Conservation (phyloP, 2,329 filamentous ascomycete species). For the Alternaria sp. region DNA sequence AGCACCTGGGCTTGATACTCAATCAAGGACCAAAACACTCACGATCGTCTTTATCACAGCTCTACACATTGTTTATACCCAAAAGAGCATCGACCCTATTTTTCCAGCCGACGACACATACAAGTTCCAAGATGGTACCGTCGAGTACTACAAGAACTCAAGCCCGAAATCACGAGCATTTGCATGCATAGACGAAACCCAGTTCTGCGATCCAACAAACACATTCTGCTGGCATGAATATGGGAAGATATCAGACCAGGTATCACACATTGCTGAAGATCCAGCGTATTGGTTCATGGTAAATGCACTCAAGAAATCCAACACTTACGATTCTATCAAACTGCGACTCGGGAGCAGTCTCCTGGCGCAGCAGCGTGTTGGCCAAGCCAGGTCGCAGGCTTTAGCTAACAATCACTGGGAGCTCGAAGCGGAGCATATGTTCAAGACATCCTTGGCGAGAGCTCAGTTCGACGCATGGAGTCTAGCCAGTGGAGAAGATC, state of each 20-base stretch:
- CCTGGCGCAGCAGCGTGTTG: neutral
- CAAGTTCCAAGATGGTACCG: neutral
- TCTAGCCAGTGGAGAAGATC: slow-evolving; percentile 10
- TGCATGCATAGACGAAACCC: neutral
- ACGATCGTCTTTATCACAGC: neutral
- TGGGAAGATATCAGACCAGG: neutral
- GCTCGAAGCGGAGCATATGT: slow-evolving; percentile 7
- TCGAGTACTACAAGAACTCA: neutral
- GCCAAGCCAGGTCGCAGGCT: neutral
- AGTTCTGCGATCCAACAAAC: neutral
- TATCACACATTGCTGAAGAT: neutral
- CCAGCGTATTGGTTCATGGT: neutral
- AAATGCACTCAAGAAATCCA: neutral
- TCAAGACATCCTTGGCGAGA: slow-evolving; percentile 10
- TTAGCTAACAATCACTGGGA: slow-evolving; percentile 11
- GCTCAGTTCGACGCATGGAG: slow-evolving; percentile 18
- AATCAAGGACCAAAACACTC: neutral
- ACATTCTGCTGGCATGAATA: neutral
- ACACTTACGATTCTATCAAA: neutral
- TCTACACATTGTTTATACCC: neutral
- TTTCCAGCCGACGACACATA: neutral
- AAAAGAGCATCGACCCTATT: neutral
- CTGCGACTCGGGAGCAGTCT: neutral
- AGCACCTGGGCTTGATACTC: neutral
- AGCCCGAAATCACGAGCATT: neutral